Percentiles rank a stretch among this genome's conserved stretches.
These are phyloP conservation scores for Cryptosporidium ryanae DNA, from an alignment of 169 alveolate species.

Conservation along the genomic window DNA sequence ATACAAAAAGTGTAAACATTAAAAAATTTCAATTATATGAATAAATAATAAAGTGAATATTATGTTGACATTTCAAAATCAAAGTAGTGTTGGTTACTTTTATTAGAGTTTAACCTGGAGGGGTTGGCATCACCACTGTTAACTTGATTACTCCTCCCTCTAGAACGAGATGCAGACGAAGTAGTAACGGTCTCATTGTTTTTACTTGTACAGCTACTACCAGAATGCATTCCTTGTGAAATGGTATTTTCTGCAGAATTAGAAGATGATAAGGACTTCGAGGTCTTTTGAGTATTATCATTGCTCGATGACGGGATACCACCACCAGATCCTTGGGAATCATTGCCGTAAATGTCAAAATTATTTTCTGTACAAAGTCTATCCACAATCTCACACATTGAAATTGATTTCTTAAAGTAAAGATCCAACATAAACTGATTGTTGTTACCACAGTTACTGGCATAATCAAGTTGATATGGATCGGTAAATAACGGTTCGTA, in stretches of 20 bases:
- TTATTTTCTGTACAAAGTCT: constrained; percentile 55
- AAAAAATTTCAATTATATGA: no score
- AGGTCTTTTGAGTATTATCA: neutral
- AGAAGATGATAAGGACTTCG: neutral
- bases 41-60: no score
- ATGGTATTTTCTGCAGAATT: neutral
- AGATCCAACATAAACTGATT: constrained; percentile 44
- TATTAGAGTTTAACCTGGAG: no score
- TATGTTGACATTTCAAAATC: no score
- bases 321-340: neutral
- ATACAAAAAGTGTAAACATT: no score
- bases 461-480: constrained; percentile 45
- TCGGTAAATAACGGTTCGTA: constrained; percentile 61
- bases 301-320: neutral
- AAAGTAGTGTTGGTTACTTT: no score
- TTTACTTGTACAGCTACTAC: no score
- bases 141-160: no score
- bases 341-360: constrained; percentile 59
- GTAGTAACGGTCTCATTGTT: no score
- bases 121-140: no score
- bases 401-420: constrained; percentile 40
- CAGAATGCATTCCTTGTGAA: no score
- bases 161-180: no score
- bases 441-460: constrained; percentile 42
- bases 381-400: constrained; percentile 59